phyloP scores from a whole-genome alignment of 768 basidiomycete genomes.

The Lyophyllum decastes region DNA sequence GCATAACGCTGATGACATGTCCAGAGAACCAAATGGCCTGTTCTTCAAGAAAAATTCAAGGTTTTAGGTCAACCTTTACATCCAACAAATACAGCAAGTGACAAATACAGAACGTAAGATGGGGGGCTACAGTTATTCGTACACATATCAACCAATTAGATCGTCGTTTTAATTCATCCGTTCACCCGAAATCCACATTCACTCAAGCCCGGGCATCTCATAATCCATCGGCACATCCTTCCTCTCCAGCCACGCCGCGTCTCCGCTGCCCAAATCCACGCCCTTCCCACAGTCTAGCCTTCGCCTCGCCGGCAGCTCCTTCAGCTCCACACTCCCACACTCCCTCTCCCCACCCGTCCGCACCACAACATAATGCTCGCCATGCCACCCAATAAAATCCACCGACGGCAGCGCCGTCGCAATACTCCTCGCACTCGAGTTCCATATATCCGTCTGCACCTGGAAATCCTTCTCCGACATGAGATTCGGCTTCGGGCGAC shows the following conservation, averaged over 20 bases:
- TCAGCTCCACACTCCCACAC: slow-evolving; percentile 42
- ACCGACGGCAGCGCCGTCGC: slow-evolving; percentile 50
- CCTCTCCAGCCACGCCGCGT: slow-evolving; percentile 66
- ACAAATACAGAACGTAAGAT: neutral
- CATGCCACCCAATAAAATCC: slow-evolving; percentile 75
- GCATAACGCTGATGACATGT: no score
- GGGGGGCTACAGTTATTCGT: neutral
- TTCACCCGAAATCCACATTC: neutral
- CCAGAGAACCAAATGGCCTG: no score
- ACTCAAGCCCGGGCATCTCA: slow-evolving; percentile 56
- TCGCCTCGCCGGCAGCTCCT: slow-evolving; percentile 59
- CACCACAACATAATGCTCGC: slow-evolving; percentile 68
- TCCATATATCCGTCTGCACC: slow-evolving; percentile 59
- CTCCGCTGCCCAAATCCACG: slow-evolving; percentile 62
- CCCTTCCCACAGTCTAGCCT: slow-evolving; percentile 43
- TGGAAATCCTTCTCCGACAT: slow-evolving; percentile 62
- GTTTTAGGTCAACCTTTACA: neutral
- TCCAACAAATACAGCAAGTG: neutral
- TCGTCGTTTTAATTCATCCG: neutral
- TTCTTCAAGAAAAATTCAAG: no score
- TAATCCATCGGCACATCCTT: slow-evolving; percentile 80
- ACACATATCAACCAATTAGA: neutral
- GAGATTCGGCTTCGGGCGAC: slow-evolving; percentile 55
- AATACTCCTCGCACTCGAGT: slow-evolving; percentile 48
- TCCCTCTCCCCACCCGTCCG: slow-evolving; percentile 26